Conservation (phyloP, 306 rosid species). For the Cucurbita pepo region DNA sequence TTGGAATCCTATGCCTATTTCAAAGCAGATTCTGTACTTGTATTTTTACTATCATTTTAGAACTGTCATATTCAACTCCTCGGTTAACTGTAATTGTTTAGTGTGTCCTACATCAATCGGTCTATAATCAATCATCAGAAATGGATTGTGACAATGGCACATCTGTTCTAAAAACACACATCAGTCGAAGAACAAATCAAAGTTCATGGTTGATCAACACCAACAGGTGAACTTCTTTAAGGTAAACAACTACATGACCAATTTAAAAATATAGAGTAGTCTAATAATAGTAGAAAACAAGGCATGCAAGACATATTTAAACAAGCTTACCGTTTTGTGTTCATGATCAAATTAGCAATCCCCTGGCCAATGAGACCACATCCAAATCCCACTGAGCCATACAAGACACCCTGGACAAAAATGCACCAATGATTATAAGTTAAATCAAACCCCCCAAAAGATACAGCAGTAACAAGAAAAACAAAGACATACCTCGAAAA, state of each 20-base stretch:
- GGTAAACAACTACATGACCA: not conserved
- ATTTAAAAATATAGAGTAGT: not conserved
- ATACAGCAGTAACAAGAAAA: not conserved
- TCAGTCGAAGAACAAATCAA: not conserved
- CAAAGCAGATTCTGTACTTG: not conserved
- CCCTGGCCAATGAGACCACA: slow-evolving; percentile 96
- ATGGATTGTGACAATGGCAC: not conserved
- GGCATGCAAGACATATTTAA: not conserved
- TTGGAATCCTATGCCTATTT: not conserved
- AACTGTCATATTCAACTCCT: not conserved
- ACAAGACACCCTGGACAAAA: slow-evolving; percentile 65
- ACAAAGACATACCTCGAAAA: not conserved
- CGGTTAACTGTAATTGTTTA: too few species aligned
- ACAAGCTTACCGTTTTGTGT: slow-evolving; percentile 60
- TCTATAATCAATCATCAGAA: not conserved
- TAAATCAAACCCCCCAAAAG: not conserved
- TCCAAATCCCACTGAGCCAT: slow-evolving; percentile 90
- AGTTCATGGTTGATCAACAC: not conserved
- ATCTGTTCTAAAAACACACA: not conserved
- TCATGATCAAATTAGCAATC: slow-evolving; percentile 88
- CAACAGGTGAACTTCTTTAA: not conserved
- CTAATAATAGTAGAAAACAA: not conserved
- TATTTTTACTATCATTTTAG: not conserved
- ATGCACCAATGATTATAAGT: not conserved
- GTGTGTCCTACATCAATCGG: not conserved